Conservation (phyloP, 2,329 filamentous ascomycete species). For the Blumeriella jaapii region DNA sequence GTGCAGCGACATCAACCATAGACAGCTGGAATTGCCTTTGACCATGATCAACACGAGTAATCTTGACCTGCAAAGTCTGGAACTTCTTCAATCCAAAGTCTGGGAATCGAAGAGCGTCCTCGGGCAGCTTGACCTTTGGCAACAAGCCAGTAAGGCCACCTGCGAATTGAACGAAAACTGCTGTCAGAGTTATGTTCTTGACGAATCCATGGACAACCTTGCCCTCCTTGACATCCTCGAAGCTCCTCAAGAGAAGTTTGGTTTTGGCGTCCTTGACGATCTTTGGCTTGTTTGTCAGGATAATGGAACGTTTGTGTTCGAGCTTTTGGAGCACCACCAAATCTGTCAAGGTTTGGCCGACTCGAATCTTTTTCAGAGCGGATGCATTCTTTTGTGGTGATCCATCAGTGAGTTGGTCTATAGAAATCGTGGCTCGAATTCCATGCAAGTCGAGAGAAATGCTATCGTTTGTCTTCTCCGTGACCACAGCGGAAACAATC, state of each 20-base stretch:
- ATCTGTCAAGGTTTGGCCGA: conserved; percentile 72
- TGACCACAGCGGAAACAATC: conserved; percentile 65
- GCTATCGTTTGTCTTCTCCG: conserved; percentile 70
- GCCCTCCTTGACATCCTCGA: conserved; percentile 62
- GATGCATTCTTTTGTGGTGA: conserved; percentile 67
- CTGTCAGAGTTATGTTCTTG: conserved; percentile 69
- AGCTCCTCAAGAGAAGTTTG: conserved; percentile 56
- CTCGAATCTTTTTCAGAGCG: conserved; percentile 67
- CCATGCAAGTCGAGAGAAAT: conserved; percentile 65
- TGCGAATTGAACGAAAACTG: conserved; percentile 81
- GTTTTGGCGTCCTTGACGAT: conserved; percentile 65
- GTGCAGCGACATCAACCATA: conserved; percentile 40
- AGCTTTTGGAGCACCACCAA: conserved; percentile 83
- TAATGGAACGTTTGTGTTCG: conserved; percentile 61
- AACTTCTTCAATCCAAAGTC: conserved; percentile 70
- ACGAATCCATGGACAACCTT: conserved; percentile 67
- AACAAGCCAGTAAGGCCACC: conserved; percentile 67
- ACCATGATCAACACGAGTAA: conserved; percentile 60
- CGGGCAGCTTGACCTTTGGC: conserved; percentile 64
- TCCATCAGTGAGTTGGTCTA: conserved; percentile 76
- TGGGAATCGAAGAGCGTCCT: conserved; percentile 54
- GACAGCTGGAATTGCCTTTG: conserved; percentile 59
- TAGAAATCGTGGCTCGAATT: conserved; percentile 65
- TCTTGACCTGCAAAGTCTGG: conserved; percentile 62
- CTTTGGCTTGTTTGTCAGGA: conserved; percentile 72